Conservation (phyloP, 768 basidiomycete species). For the Hygrophoropsis aurantiaca region DNA sequence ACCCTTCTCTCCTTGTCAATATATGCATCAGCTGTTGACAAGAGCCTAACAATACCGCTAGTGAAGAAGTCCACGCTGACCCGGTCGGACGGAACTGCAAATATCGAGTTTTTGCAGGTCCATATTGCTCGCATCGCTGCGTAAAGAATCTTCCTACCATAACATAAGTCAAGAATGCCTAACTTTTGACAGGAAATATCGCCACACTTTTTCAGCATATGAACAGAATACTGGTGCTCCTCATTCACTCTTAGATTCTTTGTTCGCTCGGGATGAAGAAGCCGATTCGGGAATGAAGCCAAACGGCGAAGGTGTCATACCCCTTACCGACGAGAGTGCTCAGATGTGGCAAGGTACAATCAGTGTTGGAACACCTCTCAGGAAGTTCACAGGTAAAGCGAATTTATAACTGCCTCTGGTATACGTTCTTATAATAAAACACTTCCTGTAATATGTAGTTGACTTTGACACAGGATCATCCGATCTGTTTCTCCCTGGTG, state of each 20-base stretch:
- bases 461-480: slow-evolving; percentile 56
- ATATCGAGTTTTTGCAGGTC: background rate
- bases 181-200: slow-evolving; percentile 38
- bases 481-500: slow-evolving; percentile 44
- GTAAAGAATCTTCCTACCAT: background rate
- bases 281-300: background rate
- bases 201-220: slow-evolving; percentile 41
- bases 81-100: background rate
- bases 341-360: slow-evolving; percentile 48
- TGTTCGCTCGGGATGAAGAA: slow-evolving; percentile 13
- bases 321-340: slow-evolving; percentile 37
- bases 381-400: slow-evolving; percentile 41
- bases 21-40: background rate
- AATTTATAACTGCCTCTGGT: background rate
- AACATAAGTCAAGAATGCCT: background rate
- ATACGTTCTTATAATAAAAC: background rate
- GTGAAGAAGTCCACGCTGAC: background rate
- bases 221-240: slow-evolving; percentile 42
- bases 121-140: background rate
- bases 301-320: slow-evolving; percentile 23
- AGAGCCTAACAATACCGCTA: background rate
- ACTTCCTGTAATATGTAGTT: slow-evolving; percentile 26
- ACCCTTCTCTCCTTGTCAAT: slow-evolving; percentile 15
- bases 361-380: slow-evolving; percentile 47
- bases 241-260: slow-evolving; percentile 35